Evolutionary conservation across 2,329 filamentous ascomycete genomes (phyloP), one percentile per base, ranked within the genome.

Genomic region (Fusarium vanettenii): DNA sequence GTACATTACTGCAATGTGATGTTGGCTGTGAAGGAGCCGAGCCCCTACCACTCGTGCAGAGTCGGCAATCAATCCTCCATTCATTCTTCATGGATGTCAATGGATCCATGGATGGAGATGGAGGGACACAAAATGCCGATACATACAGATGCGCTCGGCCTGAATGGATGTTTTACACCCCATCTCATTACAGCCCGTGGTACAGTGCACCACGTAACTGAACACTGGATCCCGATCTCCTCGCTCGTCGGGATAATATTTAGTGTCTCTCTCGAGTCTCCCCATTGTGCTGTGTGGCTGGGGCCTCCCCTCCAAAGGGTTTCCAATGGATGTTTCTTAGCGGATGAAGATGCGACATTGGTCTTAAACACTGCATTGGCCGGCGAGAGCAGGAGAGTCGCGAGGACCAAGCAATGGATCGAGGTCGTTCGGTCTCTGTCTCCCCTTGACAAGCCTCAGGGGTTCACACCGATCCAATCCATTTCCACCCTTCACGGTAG

Each of bases 291-390:
- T 37, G 50, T 62, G 64, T 61, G 48, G 48, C 48, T 31, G 18
- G 27, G 48, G 45, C 16, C 45, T 50, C 22, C 45, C 45, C 48
- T 31, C 27, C 48, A 25, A 29, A 52, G 27, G 29, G 27, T 52
- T 73, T 57, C 65, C 55, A 39, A 56, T 55, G 50, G 50, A 57
- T 57, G 50, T 56, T 63, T 64, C 75, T 70, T 66, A 65, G 70
- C 60, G 67, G 60, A 65, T 72, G 59, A 69, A 70, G 69, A 70
- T 78, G 72, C 63, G 52, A 70, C 59, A 60, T 69, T 74, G 70
- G 70, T 60, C 69, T 73, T 67, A 59, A 71, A 73, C 63, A 70
- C 60, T 64, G 69, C 59, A 79, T 73, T 70, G 66, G 68, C 60
- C 60, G 67, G 56, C 57, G 16, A 62, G 48, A 71, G 20, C 52